Conservation (phyloP, 169 alveolate genomes). For the Cryptosporidium viatorum region DNA sequence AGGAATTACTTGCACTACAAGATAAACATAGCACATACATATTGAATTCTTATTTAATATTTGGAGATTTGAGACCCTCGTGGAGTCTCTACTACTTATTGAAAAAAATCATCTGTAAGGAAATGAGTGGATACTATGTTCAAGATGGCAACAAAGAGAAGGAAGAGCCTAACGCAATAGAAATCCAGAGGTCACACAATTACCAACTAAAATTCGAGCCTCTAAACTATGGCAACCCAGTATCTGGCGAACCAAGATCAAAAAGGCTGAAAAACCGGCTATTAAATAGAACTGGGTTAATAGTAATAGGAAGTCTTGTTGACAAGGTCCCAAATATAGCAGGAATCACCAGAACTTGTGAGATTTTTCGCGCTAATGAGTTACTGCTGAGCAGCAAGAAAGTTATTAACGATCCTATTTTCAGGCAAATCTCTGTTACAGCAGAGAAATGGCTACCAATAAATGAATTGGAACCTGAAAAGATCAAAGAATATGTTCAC, state of each 20-base stretch:
- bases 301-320: conserved; percentile 89
- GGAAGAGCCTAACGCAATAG: not conserved
- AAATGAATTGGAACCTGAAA: conserved; percentile 79
- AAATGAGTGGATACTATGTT: conserved; percentile 39
- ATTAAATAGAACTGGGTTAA: conserved; percentile 82
- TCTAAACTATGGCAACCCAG: not conserved
- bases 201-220: conserved; percentile 80
- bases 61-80: conserved; percentile 64
- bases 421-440: conserved; percentile 87
- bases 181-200: not conserved
- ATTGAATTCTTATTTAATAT: conserved; percentile 19
- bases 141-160: not conserved
- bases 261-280: conserved; percentile 10
- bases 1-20: conserved; percentile 28
- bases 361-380: conserved; percentile 84
- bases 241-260: conserved; percentile 44
- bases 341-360: conserved; percentile 92
- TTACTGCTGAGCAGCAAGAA: conserved; percentile 79
- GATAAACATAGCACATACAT: conserved; percentile 5
- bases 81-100: conserved; percentile 65
- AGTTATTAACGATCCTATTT: conserved; percentile 82
- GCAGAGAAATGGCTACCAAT: conserved; percentile 93
- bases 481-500: conserved; percentile 78
- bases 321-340: conserved; percentile 92
- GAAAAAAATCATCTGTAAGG: conserved; percentile 7